These are phyloP conservation scores for Huntiella omanensis DNA, from an alignment of 2,329 filamentous ascomycete genomes.

Conservation along the genomic window DNA sequence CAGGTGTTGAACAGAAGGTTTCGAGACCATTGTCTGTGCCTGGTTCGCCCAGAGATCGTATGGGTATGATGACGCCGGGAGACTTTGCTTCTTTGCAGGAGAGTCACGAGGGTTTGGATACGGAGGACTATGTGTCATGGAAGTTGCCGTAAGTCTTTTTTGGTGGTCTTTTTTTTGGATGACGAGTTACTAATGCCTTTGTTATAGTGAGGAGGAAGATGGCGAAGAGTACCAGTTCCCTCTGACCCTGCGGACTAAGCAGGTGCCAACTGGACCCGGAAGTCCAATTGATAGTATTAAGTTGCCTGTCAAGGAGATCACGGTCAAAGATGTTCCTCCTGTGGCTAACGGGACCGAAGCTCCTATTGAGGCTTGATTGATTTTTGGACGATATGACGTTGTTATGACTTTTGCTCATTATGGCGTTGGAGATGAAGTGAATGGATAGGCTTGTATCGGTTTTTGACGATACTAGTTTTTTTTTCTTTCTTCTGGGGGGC, in stretches of 20 bases:
- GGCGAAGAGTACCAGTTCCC: conserved; percentile 50
- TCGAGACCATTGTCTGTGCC: conserved; percentile 85
- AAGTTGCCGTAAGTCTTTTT: conserved; percentile 69
- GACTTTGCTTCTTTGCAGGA: conserved; percentile 96
- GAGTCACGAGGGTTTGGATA: conserved; percentile 76
- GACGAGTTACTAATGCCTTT: conserved; percentile 13
- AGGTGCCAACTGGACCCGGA: conserved; percentile 18
- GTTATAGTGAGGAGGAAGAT: conserved; percentile 71
- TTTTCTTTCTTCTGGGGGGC: too few species aligned
- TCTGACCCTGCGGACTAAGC: conserved; percentile 36
- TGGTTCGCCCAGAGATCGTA: conserved; percentile 74
- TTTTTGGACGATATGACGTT: too few species aligned
- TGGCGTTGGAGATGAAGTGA: too few species aligned
- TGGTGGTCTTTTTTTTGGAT: conserved; percentile 3
- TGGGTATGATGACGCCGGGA: conserved; percentile 97
- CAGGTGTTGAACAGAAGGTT: conserved; percentile 85
- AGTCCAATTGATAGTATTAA: conserved; percentile 11
- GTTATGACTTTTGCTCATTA: too few species aligned
- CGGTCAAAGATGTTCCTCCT: neutral
- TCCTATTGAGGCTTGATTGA: neutral
- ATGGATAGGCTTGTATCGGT: too few species aligned
- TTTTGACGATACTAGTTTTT: too few species aligned
- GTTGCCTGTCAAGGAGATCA: conserved; percentile 7
- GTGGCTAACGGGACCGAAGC: conserved; percentile 2
- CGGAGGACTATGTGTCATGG: conserved; percentile 97